phyloP scores from a whole-genome alignment of 2,329 filamentous ascomycete species.

The Bisporella sp. region DNA sequence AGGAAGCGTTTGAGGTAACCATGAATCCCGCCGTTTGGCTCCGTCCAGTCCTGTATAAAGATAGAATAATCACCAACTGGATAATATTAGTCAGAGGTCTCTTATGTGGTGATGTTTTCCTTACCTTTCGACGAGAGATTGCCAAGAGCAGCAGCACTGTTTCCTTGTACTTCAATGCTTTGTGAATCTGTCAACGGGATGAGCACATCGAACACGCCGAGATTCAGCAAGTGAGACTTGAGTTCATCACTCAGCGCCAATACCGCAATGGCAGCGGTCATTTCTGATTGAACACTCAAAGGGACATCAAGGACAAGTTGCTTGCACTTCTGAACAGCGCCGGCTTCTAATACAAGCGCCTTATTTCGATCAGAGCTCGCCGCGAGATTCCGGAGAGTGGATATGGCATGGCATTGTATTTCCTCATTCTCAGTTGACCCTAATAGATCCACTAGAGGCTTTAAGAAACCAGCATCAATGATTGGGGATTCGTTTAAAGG shows the following conservation, averaged over 20 bases:
- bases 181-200: conserved; percentile 92
- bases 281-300: conserved; percentile 92
- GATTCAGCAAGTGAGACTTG: conserved; percentile 81
- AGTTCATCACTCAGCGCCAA: conserved; percentile 92
- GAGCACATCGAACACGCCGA: conserved; percentile 92
- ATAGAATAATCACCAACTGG: conserved; percentile 96
- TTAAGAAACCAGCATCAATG: conserved; percentile 93
- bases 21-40: conserved; percentile 90
- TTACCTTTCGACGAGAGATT: conserved; percentile 95
- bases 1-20: conserved; percentile 92
- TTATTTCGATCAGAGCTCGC: conserved; percentile 98
- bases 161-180: conserved; percentile 96
- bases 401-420: conserved; percentile 98
- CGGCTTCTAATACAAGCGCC: conserved; percentile 91
- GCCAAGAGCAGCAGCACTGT: conserved; percentile 90
- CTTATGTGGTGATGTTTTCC: conserved; percentile 15
- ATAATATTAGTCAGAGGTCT: conserved; percentile 23
- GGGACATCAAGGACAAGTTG: conserved; percentile 90
- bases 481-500: conserved; percentile 97
- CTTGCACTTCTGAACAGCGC: conserved; percentile 97
- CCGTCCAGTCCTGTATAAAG: conserved; percentile 89
- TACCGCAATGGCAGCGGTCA: conserved; percentile 98
- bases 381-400: conserved; percentile 88
- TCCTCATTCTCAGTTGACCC: conserved; percentile 97
- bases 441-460: conserved; percentile 85